phyloP scores from a whole-genome alignment of 768 basidiomycete genomes.

The Lentinula aciculospora region DNA sequence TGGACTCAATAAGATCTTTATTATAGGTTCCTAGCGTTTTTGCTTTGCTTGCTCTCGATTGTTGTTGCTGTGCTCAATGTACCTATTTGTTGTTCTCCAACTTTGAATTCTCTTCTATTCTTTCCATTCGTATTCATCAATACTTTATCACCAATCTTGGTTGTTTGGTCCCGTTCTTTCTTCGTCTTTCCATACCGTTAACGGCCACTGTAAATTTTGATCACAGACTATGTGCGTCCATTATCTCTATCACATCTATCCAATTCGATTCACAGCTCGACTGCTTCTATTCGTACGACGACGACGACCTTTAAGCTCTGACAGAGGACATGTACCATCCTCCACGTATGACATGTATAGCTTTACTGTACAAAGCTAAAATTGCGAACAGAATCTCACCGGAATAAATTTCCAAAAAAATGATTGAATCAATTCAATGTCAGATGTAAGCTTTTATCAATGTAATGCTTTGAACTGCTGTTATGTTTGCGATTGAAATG shows the following conservation, averaged over 20 bases:
- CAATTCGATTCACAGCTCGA: no score
- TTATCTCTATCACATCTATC: no score
- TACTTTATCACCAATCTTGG: neutral
- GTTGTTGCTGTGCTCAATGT: neutral
- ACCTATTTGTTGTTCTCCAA: constrained; percentile 14
- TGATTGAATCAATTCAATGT: no score
- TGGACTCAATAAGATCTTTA: constrained; percentile 39
- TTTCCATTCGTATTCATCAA: neutral
- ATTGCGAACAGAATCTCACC: no score
- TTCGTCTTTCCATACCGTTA: constrained; percentile 14
- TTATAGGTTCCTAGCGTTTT: constrained; percentile 7
- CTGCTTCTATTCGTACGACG: constrained; percentile 10
- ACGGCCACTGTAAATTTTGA: constrained; percentile 11
- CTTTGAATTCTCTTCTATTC: constrained; percentile 10
- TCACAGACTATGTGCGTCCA: constrained; percentile 12
- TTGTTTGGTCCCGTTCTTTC: constrained; percentile 2
- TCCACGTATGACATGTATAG: constrained; percentile 5
- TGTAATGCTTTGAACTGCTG: no score
- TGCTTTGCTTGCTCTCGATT: constrained; percentile 6
- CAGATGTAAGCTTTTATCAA: no score
- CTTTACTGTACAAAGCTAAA: constrained; percentile 5
- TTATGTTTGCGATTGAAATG: no score
- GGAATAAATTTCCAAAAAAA: no score
- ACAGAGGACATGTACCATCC: constrained; percentile 7
- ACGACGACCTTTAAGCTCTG: neutral